phyloP scores from a whole-genome alignment of 768 basidiomycete genomes.

The Nidularia pulvinata region DNA sequence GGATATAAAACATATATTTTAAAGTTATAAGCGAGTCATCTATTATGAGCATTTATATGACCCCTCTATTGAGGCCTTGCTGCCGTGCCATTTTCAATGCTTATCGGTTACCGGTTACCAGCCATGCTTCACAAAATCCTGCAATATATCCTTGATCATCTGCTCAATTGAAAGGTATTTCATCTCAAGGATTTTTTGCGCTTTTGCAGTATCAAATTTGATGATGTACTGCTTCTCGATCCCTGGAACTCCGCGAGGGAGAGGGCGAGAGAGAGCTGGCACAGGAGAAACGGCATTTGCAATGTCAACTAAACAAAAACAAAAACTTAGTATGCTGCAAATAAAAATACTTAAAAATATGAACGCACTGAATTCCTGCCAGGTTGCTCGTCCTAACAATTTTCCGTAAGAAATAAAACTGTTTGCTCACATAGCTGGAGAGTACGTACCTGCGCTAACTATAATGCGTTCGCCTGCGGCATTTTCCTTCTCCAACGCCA shows the following conservation, averaged over 20 bases:
- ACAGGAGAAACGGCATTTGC: not conserved
- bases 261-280: not conserved
- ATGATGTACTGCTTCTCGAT: not conserved
- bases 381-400: not conserved
- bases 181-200: not conserved
- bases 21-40: no score
- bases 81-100: no score
- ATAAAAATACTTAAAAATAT: not conserved
- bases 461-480: conserved; percentile 58
- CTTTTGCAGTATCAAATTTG: not conserved
- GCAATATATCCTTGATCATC: not conserved
- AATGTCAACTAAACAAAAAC: not conserved
- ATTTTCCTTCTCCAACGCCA: conserved; percentile 42
- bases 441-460: conserved; percentile 22
- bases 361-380: not conserved
- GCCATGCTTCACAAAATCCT: not conserved
- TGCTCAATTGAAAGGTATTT: not conserved
- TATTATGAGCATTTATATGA: no score
- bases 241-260: not conserved
- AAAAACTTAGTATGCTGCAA: not conserved
- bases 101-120: conserved; percentile 2
- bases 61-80: no score
- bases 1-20: no score
- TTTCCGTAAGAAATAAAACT: not conserved
- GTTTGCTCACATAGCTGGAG: not conserved